A percentile compares a stretch with the other conserved stretches of the same genome.
Conservation (phyloP, 495 filamentous ascomycete genomes). For the Penicillium flavigenum region DNA sequence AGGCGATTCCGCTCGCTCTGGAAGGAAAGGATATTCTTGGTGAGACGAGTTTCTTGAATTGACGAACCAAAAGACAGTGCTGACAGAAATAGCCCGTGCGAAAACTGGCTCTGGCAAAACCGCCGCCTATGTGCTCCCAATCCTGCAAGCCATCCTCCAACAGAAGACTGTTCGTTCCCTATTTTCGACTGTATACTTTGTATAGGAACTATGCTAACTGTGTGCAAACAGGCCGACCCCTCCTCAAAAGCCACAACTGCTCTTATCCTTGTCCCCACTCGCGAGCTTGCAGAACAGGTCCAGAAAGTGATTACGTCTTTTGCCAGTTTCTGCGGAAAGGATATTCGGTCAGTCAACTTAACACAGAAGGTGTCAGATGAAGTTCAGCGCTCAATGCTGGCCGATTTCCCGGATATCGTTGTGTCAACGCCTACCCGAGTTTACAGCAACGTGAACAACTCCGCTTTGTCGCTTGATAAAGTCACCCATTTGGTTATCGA, state of each 20-base stretch:
- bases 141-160: slow-evolving; percentile 76
- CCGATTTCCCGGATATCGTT: slow-evolving; percentile 85
- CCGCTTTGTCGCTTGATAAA: slow-evolving; percentile 64
- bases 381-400: slow-evolving; percentile 78
- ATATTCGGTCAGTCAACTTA: slow-evolving; percentile 76
- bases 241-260: slow-evolving; percentile 55
- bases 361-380: slow-evolving; percentile 84
- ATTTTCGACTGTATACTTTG: not conserved
- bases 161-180: slow-evolving; percentile 61
- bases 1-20: slow-evolving; percentile 86
- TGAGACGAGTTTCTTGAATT: slow-evolving; percentile 21
- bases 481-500: slow-evolving; percentile 85
- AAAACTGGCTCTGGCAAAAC: slow-evolving; percentile 97
- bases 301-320: slow-evolving; percentile 69
- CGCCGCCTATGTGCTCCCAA: slow-evolving; percentile 91
- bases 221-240: slow-evolving; percentile 31
- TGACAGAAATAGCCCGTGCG: slow-evolving; percentile 61
- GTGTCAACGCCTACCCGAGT: slow-evolving; percentile 83
- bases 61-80: slow-evolving; percentile 1
- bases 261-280: slow-evolving; percentile 89
- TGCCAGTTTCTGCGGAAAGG: slow-evolving; percentile 78
- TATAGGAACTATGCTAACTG: not conserved
- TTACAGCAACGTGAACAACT: slow-evolving; percentile 65
- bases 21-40: slow-evolving; percentile 87
- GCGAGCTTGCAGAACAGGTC: slow-evolving; percentile 91